Base-by-base conservation (phyloP, 257 asterid species). In the Orobanche coerulescens region DNA sequence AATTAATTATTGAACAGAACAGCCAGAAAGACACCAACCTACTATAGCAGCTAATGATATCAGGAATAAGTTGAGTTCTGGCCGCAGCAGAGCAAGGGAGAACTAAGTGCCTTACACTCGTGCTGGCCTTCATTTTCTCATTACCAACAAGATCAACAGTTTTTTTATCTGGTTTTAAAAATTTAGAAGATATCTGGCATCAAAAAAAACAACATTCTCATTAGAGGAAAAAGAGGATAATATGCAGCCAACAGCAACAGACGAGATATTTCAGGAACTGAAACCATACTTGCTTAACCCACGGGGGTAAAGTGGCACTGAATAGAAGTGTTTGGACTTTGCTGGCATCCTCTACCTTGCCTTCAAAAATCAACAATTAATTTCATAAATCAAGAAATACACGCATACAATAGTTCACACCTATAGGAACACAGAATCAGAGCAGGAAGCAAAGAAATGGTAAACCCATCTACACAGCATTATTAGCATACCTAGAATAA, bases 121-220 rank as follows among this genome's bases (percentile, higher is more conserved):
- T 76, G 75, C 97, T 89, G 51, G 99, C 99, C 75, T 93, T 93
- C 97, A 89, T 93, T 75, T 83, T 89, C 79, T 86, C 94, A 81
- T 89, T 86, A 59, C 99, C 99, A 28, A 93, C 96, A 43, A 93
- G 95, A 55, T 93, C 99, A 48, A 76, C 92, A 28, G 92, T 89
- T 72, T 83, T 81, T 78, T 89, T 89, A 61, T 86, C 96, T 4
- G 81, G 74, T 76, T 89, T 93, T 49, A 84, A 77, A 55, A 93
- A 93, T 75, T 73, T 89, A 1, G 85, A 24, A 15, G 93, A 68
- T 73, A 89, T 82, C 99, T 89, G 74, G 57, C 39, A 51, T 44
- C 0, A n/a, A 60, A 69, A 58, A 73, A 71, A 0, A 22, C n/a
- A 66, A 64, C 4, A 26, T 20, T 20, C 10, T 22, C 4, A 22